phyloP scores from a whole-genome alignment of 805 yeast species.

The Torulaspora franciscae region DNA sequence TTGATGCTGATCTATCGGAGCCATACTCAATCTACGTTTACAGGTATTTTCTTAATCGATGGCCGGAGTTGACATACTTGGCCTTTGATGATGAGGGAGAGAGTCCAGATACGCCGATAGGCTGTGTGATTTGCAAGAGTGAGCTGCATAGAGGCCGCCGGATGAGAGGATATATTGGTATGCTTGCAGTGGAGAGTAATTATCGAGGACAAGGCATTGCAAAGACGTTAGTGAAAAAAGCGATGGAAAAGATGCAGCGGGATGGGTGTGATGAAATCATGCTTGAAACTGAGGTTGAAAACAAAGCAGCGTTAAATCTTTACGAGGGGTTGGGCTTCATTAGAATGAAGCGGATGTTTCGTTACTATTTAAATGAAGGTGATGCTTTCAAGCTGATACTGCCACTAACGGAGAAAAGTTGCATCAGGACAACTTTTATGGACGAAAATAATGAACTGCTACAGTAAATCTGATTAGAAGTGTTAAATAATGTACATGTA shows the following conservation, averaged over 20 bases:
- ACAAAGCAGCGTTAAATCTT: slow-evolving; percentile 59
- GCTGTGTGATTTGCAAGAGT: slow-evolving; percentile 77
- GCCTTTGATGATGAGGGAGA: slow-evolving; percentile 42
- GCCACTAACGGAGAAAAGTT: slow-evolving; percentile 64
- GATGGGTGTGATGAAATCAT: slow-evolving; percentile 82
- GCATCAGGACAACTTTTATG: slow-evolving; percentile 52
- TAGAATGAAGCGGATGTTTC: slow-evolving; percentile 65
- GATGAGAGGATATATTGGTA: slow-evolving; percentile 88
- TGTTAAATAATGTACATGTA: slow-evolving; percentile 8
- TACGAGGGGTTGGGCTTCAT: slow-evolving; percentile 77
- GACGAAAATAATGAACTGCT: slow-evolving; percentile 18
- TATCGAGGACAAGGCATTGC: slow-evolving; percentile 83
- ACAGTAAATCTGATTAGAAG: slow-evolving; percentile 1
- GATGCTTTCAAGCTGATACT: slow-evolving; percentile 86
- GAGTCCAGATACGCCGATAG: slow-evolving; percentile 46
- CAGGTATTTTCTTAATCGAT: slow-evolving; percentile 78
- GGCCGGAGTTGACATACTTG: slow-evolving; percentile 80
- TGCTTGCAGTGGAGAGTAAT: slow-evolving; percentile 77
- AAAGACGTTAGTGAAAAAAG: slow-evolving; percentile 55
- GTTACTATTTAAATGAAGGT: slow-evolving; percentile 87
- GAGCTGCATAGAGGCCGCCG: slow-evolving; percentile 67
- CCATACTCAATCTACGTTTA: slow-evolving; percentile 94
- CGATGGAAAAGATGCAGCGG: slow-evolving; percentile 59
- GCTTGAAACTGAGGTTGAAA: slow-evolving; percentile 86
- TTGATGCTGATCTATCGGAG: slow-evolving; percentile 75